Percentiles rank a stretch among this genome's conserved stretches.
Evolutionary conservation across 768 basidiomycete genomes (phyloP).

Genomic region (Tubosaeta sp.): DNA sequence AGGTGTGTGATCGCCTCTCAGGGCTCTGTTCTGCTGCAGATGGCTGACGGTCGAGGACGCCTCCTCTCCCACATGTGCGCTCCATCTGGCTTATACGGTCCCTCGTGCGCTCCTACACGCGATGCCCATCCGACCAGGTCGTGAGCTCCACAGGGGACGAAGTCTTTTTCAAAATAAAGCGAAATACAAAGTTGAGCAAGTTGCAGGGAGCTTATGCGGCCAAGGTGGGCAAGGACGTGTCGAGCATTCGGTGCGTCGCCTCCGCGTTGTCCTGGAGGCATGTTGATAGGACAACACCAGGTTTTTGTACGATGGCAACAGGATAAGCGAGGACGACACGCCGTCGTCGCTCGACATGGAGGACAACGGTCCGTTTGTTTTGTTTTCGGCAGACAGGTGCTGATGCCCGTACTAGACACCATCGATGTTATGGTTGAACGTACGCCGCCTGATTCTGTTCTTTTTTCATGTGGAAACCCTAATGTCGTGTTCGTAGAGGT

Average conservation of each 20-base stretch:
- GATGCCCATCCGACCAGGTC: slow-evolving; percentile 43
- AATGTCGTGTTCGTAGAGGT: slow-evolving; percentile 9
- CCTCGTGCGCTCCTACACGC: neutral
- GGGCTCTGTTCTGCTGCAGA: neutral
- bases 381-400: neutral
- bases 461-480: neutral
- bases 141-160: slow-evolving; percentile 75
- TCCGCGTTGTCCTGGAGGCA: neutral
- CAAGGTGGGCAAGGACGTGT: slow-evolving; percentile 88
- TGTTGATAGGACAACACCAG: slow-evolving; percentile 34
- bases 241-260: slow-evolving; percentile 70
- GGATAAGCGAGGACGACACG: slow-evolving; percentile 88
- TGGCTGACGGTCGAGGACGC: neutral
- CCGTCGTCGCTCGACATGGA: slow-evolving; percentile 85
- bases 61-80: neutral
- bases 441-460: slow-evolving; percentile 41
- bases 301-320: slow-evolving; percentile 84
- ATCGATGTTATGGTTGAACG: slow-evolving; percentile 98
- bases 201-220: slow-evolving; percentile 88
- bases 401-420: slow-evolving; percentile 50
- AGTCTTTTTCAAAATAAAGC: slow-evolving; percentile 97
- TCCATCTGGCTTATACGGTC: neutral
- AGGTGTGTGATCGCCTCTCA: slow-evolving; percentile 41
- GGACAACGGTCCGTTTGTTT: slow-evolving; percentile 57
- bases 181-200: slow-evolving; percentile 87